These are phyloP conservation scores for Infundibulicybe gibba DNA, from an alignment of 768 basidiomycete species.

Conservation along the genomic window DNA sequence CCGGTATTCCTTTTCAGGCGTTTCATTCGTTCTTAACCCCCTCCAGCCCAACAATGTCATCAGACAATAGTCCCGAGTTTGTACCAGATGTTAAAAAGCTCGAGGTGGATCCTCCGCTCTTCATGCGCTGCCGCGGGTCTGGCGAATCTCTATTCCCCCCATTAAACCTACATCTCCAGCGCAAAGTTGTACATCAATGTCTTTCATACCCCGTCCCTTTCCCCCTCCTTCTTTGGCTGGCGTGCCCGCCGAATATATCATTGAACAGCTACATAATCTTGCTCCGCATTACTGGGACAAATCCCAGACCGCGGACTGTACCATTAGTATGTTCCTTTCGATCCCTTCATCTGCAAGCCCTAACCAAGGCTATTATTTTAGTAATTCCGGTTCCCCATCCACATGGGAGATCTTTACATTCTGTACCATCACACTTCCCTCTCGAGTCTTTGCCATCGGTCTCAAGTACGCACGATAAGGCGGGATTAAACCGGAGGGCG, in stretches of 20 bases:
- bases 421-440: constrained; percentile 17
- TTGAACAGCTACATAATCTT: constrained; percentile 63
- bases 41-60: constrained; percentile 16
- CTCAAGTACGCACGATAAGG: constrained; percentile 33
- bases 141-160: constrained; percentile 27
- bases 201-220: constrained; percentile 56
- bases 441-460: constrained; percentile 26
- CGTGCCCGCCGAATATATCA: constrained; percentile 71
- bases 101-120: constrained; percentile 20
- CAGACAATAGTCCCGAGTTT: constrained; percentile 25
- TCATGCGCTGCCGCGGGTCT: constrained; percentile 38
- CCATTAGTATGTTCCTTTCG: constrained; percentile 50
- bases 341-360: background rate
- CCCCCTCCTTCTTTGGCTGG: constrained; percentile 59
- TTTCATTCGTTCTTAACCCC: constrained; percentile 11
- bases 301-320: constrained; percentile 75
- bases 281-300: constrained; percentile 73
- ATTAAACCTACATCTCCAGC: constrained; percentile 18
- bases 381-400: constrained; percentile 51
- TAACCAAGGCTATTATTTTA: constrained; percentile 14
- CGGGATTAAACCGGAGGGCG: constrained; percentile 42
- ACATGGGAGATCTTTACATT: constrained; percentile 28
- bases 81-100: constrained; percentile 23
- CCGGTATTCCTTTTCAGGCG: constrained; percentile 26
- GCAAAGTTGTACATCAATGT: constrained; percentile 24